Percentiles rank a stretch among this genome's conserved stretches.
Evolutionary conservation across 352 stramenopile species (phyloP).

Genomic region (Pilasporangium apinafurcum): DNA sequence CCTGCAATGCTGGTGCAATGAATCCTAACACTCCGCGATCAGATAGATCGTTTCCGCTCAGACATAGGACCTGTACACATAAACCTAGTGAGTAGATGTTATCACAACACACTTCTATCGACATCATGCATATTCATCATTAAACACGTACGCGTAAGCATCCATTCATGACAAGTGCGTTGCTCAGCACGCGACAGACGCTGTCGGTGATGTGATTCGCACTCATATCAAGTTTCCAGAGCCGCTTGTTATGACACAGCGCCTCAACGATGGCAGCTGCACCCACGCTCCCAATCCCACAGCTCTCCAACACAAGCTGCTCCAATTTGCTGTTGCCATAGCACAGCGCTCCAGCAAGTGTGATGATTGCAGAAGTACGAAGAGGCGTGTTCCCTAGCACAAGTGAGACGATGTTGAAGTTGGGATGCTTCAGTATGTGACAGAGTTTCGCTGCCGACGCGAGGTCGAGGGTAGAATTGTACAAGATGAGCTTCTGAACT

Average conservation of each 20-base stretch:
- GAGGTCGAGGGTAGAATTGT: conserved; percentile 43
- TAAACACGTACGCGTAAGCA: conserved; percentile 24
- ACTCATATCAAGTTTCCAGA: conserved; percentile 76
- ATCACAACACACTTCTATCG: too few species aligned
- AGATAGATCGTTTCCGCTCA: conserved; percentile 48
- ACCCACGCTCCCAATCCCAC: conserved; percentile 39
- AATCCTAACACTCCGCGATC: conserved; percentile 46
- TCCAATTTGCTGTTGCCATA: conserved; percentile 45
- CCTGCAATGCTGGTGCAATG: conserved; percentile 34
- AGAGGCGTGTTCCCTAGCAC: conserved; percentile 56
- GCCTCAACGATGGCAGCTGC: conserved; percentile 44
- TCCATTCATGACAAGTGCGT: conserved; percentile 23
- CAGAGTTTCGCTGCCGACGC: conserved; percentile 23
- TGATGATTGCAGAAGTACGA: conserved; percentile 19
- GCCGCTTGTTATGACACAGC: conserved; percentile 26
- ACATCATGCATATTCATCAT: too few species aligned
- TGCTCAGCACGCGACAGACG: conserved; percentile 26
- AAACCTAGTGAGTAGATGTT: background rate
- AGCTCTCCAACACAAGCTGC: conserved; percentile 68
- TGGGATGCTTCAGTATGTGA: conserved; percentile 23
- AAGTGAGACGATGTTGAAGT: conserved; percentile 33
- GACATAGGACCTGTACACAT: conserved; percentile 23
- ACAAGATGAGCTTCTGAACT: conserved; percentile 63
- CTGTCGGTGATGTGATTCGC: conserved; percentile 57
- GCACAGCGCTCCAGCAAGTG: conserved; percentile 34